A percentile compares a stretch with the other conserved stretches of the same genome.
phyloP scores from a whole-genome alignment of 2,329 filamentous ascomycete genomes.

The Verruconis gallopava region DNA sequence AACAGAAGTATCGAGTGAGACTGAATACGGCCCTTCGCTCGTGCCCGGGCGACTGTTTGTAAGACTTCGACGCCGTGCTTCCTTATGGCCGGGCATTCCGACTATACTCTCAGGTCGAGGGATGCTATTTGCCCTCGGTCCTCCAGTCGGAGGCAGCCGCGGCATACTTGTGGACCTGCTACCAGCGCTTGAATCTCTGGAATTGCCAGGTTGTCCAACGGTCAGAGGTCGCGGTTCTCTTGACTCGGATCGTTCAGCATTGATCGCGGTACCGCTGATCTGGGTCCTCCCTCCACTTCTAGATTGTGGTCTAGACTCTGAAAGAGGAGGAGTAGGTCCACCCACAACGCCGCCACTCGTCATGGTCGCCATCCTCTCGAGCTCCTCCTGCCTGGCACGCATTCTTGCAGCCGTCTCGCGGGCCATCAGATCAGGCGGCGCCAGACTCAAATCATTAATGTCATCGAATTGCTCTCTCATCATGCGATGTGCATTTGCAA shows the following conservation, averaged over 20 bases:
- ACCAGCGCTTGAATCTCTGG: no score
- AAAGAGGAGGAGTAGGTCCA: neutral
- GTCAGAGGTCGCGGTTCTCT: neutral
- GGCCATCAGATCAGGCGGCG: conserved; percentile 3
- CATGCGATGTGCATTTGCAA: conserved; percentile 6
- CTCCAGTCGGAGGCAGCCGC: no score
- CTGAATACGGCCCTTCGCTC: no score
- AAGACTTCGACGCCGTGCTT: no score
- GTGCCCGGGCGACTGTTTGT: no score
- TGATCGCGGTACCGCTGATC: neutral
- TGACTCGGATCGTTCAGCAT: neutral
- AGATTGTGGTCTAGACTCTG: neutral
- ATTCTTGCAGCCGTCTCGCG: conserved; percentile 1
- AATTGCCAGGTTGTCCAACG: no score
- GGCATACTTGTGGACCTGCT: conserved; percentile 1
- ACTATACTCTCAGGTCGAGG: neutral
- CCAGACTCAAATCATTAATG: neutral
- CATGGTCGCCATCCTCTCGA: neutral
- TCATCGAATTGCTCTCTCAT: conserved; percentile 7
- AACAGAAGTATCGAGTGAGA: no score
- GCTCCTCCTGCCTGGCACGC: neutral
- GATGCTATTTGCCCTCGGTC: neutral
- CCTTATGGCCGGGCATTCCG: no score
- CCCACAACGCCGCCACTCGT: neutral
- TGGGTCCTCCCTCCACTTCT: neutral